phyloP scores from a whole-genome alignment of 495 filamentous ascomycete genomes.

The Penicillium herquei region DNA sequence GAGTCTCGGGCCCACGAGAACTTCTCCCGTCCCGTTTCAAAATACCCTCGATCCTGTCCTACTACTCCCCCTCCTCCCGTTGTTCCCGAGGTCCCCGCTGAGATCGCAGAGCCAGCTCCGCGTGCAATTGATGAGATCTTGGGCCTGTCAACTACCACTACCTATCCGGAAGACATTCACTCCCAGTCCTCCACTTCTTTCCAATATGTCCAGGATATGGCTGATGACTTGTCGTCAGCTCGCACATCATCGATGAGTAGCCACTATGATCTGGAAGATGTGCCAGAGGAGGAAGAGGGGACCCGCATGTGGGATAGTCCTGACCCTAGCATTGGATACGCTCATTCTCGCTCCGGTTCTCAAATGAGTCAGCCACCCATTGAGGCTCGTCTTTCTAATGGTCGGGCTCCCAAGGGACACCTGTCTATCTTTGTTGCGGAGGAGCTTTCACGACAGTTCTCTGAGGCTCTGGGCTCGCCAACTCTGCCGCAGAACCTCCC shows the following conservation, averaged over 20 bases:
- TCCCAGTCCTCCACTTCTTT: slow-evolving; percentile 11
- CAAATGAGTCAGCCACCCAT: slow-evolving; percentile 11
- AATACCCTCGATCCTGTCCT: slow-evolving; percentile 29
- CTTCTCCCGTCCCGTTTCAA: slow-evolving; percentile 50
- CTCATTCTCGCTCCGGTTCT: slow-evolving; percentile 19
- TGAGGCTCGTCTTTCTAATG: slow-evolving; percentile 10
- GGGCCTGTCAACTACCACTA: slow-evolving; percentile 28
- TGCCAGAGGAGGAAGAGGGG: slow-evolving; percentile 70
- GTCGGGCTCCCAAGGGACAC: slow-evolving; percentile 18
- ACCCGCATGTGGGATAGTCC: slow-evolving; percentile 35
- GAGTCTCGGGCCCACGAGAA: slow-evolving; percentile 46
- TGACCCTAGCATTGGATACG: slow-evolving; percentile 15
- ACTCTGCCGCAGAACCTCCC: slow-evolving; percentile 34
- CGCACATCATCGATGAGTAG: slow-evolving; percentile 45
- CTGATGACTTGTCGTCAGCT: slow-evolving; percentile 45
- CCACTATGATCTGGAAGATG: slow-evolving; percentile 57
- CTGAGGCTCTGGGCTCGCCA: slow-evolving; percentile 40
- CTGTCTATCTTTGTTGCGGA: slow-evolving; percentile 35
- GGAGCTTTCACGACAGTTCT: slow-evolving; percentile 36
- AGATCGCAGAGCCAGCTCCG: slow-evolving; percentile 37
- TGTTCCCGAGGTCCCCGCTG: slow-evolving; percentile 33
- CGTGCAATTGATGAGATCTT: slow-evolving; percentile 47
- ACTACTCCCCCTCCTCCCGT: slow-evolving; percentile 29
- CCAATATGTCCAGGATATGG: slow-evolving; percentile 30
- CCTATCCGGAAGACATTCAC: slow-evolving; percentile 36